Evolutionary conservation across 2,329 filamentous ascomycete species (phyloP), one percentile per base, ranked within the genome.

Genomic region (Fusarium beomiforme): DNA sequence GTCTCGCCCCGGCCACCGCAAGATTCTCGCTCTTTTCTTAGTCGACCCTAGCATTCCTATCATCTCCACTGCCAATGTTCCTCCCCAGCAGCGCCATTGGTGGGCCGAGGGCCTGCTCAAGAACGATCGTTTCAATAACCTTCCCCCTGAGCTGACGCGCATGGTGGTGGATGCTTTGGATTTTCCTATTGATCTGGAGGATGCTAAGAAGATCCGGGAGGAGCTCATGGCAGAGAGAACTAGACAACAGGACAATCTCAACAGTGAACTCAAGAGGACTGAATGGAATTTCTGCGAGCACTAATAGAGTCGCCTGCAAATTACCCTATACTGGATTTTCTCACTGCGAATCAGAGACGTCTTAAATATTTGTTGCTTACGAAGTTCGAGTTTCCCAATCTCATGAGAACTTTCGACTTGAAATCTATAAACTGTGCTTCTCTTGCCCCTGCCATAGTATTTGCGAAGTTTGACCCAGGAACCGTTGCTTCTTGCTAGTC

Each of bases 1-100:
- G 6, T 83, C 85, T 0, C 83, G 81, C 23, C 83, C 87, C 0
- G 89, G 90, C 4, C 86, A 91, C 71, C 83, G 88, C 21, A 88
- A 88, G 75, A 87, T 91, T 50, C 78, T 91, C 6, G 87, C 86
- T 0, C 79, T 91, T 13, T 91, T 87, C 75, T 83, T 91, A 4
- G 85, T 92, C 4, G 88, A 91, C 73, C 90, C 89, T 0, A 72
- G 83, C 23, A 70, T 81, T 2, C 83, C 83, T 3, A 58, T 85
- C 78, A 77, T 83, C 60, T 81, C 80, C 2, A 85, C 83, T 13
- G 80, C 81, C 33, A 85, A 84, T 31, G 81, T 85, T n/a, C 82
- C 83, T 23, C 83, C 83, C 4, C 83, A 85, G 75, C 82, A 82
- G 71, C 69, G 66, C 19, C 61, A 79, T 37, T 85, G 83, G 83